Evolutionary conservation across 2,329 filamentous ascomycete species (phyloP).

Genomic region (Beauveria caledonica): DNA sequence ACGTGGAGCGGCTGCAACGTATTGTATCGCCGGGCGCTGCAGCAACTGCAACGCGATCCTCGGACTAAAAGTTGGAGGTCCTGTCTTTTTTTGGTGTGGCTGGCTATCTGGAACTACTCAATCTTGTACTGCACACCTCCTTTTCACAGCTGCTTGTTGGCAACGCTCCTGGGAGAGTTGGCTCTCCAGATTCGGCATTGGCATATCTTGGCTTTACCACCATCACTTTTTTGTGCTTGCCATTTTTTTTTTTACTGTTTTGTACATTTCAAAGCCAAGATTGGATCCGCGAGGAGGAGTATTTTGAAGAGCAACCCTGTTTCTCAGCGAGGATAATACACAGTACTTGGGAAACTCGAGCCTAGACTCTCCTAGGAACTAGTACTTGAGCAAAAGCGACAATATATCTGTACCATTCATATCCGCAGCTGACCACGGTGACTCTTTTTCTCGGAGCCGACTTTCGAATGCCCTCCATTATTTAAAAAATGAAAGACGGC

Average conservation of each 20-base stretch:
- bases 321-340: not conserved
- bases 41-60: not conserved
- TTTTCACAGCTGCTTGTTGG: not conserved
- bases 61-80: conserved; percentile 1
- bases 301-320: not conserved
- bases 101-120: conserved; percentile 1
- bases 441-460: too few relatives aligned
- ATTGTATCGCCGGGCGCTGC: not conserved
- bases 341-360: not conserved
- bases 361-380: not conserved
- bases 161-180: not conserved
- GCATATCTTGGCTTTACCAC: not conserved
- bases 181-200: not conserved
- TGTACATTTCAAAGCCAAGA: not conserved
- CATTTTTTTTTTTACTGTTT: not conserved
- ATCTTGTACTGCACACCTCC: not conserved
- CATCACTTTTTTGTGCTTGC: not conserved
- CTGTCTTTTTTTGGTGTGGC: not conserved
- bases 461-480: too few relatives aligned
- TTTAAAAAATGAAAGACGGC: not conserved
- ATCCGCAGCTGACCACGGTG: too few relatives aligned
- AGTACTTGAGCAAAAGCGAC: not conserved
- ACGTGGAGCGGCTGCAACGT: not conserved
- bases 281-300: not conserved
- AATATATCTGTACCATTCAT: not conserved